Evolutionary conservation across 495 filamentous ascomycete species (phyloP).

Genomic region (Trichoderma asperelloides): DNA sequence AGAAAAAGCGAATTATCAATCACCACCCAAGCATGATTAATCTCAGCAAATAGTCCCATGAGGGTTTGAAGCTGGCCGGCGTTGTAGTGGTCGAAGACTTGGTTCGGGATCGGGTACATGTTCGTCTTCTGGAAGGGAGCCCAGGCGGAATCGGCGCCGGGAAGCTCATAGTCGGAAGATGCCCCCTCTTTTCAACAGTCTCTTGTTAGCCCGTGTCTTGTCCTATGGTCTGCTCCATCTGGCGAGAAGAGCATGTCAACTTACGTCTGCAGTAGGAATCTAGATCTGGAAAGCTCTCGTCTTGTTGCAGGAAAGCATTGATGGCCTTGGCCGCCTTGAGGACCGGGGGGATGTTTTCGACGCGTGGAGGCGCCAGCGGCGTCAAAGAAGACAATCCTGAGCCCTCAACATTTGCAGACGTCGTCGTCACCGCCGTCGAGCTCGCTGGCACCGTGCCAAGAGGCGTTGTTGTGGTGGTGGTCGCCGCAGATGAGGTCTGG

Average conservation of each 20-base stretch:
- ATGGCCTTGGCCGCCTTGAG: slow-evolving; percentile 77
- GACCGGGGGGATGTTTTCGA: slow-evolving; percentile 42
- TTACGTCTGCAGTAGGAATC: slow-evolving; percentile 85
- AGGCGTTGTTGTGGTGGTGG: not conserved
- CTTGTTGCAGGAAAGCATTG: slow-evolving; percentile 63
- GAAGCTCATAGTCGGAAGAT: slow-evolving; percentile 87
- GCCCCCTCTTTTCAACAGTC: slow-evolving; percentile 44
- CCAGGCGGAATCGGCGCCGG: slow-evolving; percentile 56
- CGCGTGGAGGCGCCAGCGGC: slow-evolving; percentile 11
- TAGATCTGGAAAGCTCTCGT: slow-evolving; percentile 77
- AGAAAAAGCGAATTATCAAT: slow-evolving; percentile 95
- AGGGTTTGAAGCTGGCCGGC: slow-evolving; percentile 68
- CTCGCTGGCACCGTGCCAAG: not conserved
- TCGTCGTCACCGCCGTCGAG: slow-evolving; percentile 11
- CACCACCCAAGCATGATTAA: slow-evolving; percentile 90
- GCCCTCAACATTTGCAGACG: not conserved
- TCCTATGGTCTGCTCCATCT: not conserved
- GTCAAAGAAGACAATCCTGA: slow-evolving; percentile 4
- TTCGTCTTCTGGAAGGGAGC: slow-evolving; percentile 77
- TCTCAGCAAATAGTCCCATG: slow-evolving; percentile 87
- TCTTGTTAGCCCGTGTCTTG: not conserved
- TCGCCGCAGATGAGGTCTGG: not conserved
- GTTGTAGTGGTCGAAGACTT: slow-evolving; percentile 85
- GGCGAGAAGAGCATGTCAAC: slow-evolving; percentile 22
- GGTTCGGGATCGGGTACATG: slow-evolving; percentile 78